These are phyloP conservation scores for Xylaria sp. DNA, from an alignment of 2,329 filamentous ascomycete species.

Conservation along the genomic window DNA sequence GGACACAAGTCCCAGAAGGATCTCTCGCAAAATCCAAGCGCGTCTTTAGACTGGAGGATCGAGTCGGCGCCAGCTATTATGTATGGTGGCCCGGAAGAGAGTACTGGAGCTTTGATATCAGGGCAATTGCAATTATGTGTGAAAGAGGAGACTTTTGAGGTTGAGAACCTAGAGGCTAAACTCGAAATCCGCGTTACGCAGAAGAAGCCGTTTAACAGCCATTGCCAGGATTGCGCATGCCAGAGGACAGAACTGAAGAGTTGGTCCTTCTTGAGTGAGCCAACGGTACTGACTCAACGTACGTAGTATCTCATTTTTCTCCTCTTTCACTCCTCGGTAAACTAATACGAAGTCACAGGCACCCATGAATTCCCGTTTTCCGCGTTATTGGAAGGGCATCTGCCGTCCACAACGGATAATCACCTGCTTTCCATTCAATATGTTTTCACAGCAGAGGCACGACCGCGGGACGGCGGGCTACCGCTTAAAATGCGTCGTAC, in stretches of 20 bases:
- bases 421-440: constrained; percentile 80
- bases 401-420: constrained; percentile 85
- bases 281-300: constrained; percentile 62
- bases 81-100: constrained; percentile 78
- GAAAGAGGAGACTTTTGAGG: constrained; percentile 70
- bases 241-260: constrained; percentile 78
- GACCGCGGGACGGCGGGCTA: constrained; percentile 67
- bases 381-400: constrained; percentile 81
- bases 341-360: constrained; percentile 56
- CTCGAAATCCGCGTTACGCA: constrained; percentile 77
- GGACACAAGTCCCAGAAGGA: constrained; percentile 55
- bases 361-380: constrained; percentile 89
- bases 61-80: constrained; percentile 90
- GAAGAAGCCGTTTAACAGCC: constrained; percentile 81
- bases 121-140: constrained; percentile 82
- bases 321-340: neutral
- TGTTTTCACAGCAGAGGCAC: constrained; percentile 75
- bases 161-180: constrained; percentile 78
- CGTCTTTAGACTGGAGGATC: constrained; percentile 67
- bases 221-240: constrained; percentile 80
- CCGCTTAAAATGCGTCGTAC: constrained; percentile 71
- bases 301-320: constrained; percentile 35
- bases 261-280: constrained; percentile 78
- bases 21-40: constrained; percentile 52
- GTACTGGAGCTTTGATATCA: constrained; percentile 85